A percentile compares a stretch with the other conserved stretches of the same genome.
These are phyloP conservation scores for Tolypocladium sp. DNA, from an alignment of 2,329 filamentous ascomycete genomes.

Conservation along the genomic window DNA sequence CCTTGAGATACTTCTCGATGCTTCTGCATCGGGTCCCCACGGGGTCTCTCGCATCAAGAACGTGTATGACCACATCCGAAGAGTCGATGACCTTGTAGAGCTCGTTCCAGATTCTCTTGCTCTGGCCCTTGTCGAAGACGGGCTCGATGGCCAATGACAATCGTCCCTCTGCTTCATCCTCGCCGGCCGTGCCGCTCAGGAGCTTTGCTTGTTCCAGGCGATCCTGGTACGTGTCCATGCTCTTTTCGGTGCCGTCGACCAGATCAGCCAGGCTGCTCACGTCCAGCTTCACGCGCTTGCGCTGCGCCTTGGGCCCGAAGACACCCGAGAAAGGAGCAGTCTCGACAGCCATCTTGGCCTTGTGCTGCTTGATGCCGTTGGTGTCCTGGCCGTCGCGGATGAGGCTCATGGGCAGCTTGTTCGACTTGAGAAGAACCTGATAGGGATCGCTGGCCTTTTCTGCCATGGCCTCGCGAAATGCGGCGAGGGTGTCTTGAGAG, in stretches of 20 bases:
- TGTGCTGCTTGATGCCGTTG: constrained; percentile 84
- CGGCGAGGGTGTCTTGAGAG: constrained; percentile 75
- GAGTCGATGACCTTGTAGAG: constrained; percentile 92
- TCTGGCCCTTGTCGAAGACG: constrained; percentile 91
- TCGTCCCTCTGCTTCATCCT: constrained; percentile 40
- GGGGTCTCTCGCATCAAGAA: constrained; percentile 82
- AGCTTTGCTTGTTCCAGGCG: constrained; percentile 70
- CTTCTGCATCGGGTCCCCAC: constrained; percentile 76
- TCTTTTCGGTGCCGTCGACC: constrained; percentile 68
- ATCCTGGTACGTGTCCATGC: constrained; percentile 74
- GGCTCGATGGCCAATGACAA: constrained; percentile 63
- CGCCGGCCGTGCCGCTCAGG: constrained; percentile 59
- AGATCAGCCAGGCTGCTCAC: constrained; percentile 77
- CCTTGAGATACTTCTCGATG: constrained; percentile 78
- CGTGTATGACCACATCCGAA: constrained; percentile 92
- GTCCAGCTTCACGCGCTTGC: constrained; percentile 84
- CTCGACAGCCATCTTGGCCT: constrained; percentile 89
- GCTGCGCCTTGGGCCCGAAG: constrained; percentile 87
- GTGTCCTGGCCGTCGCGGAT: constrained; percentile 70
- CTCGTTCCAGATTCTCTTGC: constrained; percentile 95
- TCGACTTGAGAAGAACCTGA: constrained; percentile 88
- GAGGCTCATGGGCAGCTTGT: constrained; percentile 93
- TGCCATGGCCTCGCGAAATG: constrained; percentile 86
- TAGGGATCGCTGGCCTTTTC: constrained; percentile 88
- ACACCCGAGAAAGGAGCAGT: constrained; percentile 77